These are phyloP conservation scores for Alternaria brassicicola DNA, from an alignment of 2,329 filamentous ascomycete genomes.

Conservation along the genomic window DNA sequence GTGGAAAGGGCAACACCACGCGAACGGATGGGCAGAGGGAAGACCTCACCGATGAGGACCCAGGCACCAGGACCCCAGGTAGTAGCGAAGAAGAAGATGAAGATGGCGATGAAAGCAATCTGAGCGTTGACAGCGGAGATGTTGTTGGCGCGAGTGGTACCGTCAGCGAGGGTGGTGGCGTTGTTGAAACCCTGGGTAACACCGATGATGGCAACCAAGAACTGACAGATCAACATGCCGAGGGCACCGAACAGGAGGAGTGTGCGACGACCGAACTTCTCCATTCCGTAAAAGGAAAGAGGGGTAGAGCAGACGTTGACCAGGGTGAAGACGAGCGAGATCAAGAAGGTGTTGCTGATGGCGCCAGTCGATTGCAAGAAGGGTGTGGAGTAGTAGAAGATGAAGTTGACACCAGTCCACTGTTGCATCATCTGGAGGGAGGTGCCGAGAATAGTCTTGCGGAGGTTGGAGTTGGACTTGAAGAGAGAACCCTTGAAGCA, in stretches of 20 bases:
- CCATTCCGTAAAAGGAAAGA: slow-evolving; percentile 84
- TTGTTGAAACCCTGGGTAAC: slow-evolving; percentile 27
- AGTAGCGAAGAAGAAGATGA: slow-evolving; percentile 80
- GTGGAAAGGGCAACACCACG: slow-evolving; percentile 84
- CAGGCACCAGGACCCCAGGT: slow-evolving; percentile 54
- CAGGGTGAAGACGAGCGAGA: slow-evolving; percentile 82
- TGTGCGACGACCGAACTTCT: slow-evolving; percentile 78
- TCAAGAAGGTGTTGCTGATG: slow-evolving; percentile 79
- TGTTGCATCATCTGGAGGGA: slow-evolving; percentile 60
- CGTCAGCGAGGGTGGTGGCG: background rate
- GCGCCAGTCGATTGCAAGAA: slow-evolving; percentile 77
- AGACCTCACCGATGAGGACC: slow-evolving; percentile 83
- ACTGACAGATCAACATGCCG: slow-evolving; percentile 86
- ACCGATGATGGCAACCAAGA: slow-evolving; percentile 77
- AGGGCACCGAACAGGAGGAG: slow-evolving; percentile 79
- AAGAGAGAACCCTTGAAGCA: slow-evolving; percentile 64
- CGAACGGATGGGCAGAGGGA: slow-evolving; percentile 53
- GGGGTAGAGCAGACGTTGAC: slow-evolving; percentile 89
- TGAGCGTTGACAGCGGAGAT: slow-evolving; percentile 56
- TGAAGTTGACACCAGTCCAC: slow-evolving; percentile 86
- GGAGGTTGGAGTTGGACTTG: slow-evolving; percentile 57
- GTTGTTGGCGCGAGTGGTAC: background rate
- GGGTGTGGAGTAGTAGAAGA: slow-evolving; percentile 67
- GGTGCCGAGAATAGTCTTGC: slow-evolving; percentile 56
- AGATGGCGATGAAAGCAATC: slow-evolving; percentile 88